Conservation (phyloP, 2,329 filamentous ascomycete species). For the Nemania abortiva region DNA sequence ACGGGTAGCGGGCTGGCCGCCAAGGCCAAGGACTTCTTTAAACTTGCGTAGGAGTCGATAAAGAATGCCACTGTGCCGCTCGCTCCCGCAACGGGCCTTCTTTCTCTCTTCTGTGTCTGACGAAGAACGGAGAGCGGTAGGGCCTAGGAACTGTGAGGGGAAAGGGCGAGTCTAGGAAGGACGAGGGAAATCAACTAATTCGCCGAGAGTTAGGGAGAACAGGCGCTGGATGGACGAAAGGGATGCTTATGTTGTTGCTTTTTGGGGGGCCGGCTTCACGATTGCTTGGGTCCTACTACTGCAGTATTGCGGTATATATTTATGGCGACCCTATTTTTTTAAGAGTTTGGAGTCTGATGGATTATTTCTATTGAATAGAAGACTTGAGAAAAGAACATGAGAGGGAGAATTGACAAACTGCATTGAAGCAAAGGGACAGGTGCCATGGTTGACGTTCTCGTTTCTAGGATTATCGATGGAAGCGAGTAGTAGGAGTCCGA, state of each 20-base stretch:
- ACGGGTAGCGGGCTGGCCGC: conserved; percentile 49
- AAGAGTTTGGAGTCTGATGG: conserved; percentile 19
- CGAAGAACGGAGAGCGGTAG: not conserved
- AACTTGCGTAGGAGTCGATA: conserved; percentile 56
- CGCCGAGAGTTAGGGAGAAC: not conserved
- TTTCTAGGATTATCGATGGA: not conserved
- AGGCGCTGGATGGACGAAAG: not conserved
- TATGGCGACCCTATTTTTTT: conserved; percentile 1
- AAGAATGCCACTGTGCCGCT: conserved; percentile 21
- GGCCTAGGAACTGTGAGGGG: not conserved
- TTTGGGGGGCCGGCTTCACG: conserved; percentile 8
- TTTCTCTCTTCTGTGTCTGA: conserved; percentile 6
- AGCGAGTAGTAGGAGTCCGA: not conserved
- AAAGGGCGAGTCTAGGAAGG: not conserved
- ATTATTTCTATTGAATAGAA: not conserved
- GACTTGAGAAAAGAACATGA: not conserved
- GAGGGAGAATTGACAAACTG: conserved; percentile 1
- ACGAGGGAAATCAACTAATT: not conserved
- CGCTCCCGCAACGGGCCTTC: not conserved
- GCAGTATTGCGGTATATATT: not conserved
- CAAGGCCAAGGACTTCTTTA: conserved; percentile 64
- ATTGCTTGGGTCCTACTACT: conserved; percentile 19
- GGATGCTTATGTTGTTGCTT: conserved; percentile 1
- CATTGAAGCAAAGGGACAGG: not conserved
- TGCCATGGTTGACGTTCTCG: not conserved